A percentile compares a stretch with the other conserved stretches of the same genome.
Evolutionary conservation across 352 stramenopile species (phyloP).

Genomic region (Hyaloperonospora brassicae): DNA sequence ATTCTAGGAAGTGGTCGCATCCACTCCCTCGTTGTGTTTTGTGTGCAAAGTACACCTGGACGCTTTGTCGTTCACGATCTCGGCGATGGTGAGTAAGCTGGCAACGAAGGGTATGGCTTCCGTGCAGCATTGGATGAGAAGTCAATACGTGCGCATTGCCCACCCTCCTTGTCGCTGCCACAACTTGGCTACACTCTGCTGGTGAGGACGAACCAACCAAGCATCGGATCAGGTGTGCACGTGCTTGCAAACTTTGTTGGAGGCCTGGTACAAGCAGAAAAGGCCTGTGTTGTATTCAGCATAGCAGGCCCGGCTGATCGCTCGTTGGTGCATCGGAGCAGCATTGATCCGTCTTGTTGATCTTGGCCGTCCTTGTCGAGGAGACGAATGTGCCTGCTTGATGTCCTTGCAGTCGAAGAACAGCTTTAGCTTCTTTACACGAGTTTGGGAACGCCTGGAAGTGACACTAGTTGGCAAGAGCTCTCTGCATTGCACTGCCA

Average conservation of each 20-base stretch:
- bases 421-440: too few relatives aligned
- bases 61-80: constrained; percentile 67
- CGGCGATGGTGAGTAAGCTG: constrained; percentile 47
- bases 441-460: too few relatives aligned
- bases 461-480: too few relatives aligned
- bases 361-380: too few relatives aligned
- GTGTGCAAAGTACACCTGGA: constrained; percentile 26
- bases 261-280: constrained; percentile 18
- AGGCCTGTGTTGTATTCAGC: constrained; percentile 54
- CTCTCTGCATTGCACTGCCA: too few relatives aligned
- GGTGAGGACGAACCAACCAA: constrained; percentile 60
- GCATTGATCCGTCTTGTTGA: constrained; percentile 25
- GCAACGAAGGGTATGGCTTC: constrained; percentile 56
- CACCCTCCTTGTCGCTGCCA: constrained; percentile 27
- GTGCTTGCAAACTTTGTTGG: too few relatives aligned
- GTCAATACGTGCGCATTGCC: constrained; percentile 36
- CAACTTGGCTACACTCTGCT: constrained; percentile 42
- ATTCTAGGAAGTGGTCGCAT: too few relatives aligned
- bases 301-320: constrained; percentile 33
- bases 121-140: constrained; percentile 47
- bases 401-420: too few relatives aligned
- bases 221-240: constrained; percentile 42
- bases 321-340: constrained; percentile 37
- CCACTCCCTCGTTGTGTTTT: too few relatives aligned
- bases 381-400: too few relatives aligned